Evolutionary conservation across 768 basidiomycete genomes (phyloP).

Genomic region (Cytidiella melzeri): DNA sequence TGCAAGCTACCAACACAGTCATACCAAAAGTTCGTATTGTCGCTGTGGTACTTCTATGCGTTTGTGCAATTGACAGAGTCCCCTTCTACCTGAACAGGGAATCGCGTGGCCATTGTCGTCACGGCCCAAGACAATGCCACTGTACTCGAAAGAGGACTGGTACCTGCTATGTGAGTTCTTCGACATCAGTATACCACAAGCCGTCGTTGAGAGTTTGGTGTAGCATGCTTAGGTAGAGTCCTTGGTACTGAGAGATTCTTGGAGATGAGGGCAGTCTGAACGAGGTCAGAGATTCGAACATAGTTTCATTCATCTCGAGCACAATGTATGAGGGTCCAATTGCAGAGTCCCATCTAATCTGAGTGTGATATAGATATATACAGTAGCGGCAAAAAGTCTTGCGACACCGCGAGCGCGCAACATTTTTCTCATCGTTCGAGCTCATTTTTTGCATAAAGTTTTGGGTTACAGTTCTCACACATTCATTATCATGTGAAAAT

Average conservation of each 20-base stretch:
- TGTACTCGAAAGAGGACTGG: slow-evolving; percentile 24
- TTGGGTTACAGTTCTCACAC: too few species aligned
- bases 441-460: too few species aligned
- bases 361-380: too few species aligned
- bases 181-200: not conserved
- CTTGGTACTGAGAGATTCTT: slow-evolving; percentile 3
- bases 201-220: not conserved
- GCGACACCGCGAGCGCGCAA: too few species aligned
- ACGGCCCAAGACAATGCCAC: slow-evolving; percentile 19
- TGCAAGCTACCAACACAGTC: slow-evolving; percentile 27
- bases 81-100: slow-evolving; percentile 24
- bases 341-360: too few species aligned
- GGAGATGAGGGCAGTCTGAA: not conserved
- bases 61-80: slow-evolving; percentile 24
- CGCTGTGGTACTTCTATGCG: not conserved
- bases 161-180: slow-evolving; percentile 22
- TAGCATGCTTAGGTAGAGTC: not conserved
- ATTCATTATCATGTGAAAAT: too few species aligned
- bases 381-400: too few species aligned
- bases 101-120: slow-evolving; percentile 24
- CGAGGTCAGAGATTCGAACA: too few species aligned
- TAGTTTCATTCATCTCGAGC: too few species aligned
- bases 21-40: slow-evolving; percentile 33
- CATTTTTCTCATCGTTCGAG: too few species aligned
- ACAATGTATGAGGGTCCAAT: too few species aligned